Base-by-base conservation (phyloP, 768 basidiomycete species). In the Ramaria sp. region DNA sequence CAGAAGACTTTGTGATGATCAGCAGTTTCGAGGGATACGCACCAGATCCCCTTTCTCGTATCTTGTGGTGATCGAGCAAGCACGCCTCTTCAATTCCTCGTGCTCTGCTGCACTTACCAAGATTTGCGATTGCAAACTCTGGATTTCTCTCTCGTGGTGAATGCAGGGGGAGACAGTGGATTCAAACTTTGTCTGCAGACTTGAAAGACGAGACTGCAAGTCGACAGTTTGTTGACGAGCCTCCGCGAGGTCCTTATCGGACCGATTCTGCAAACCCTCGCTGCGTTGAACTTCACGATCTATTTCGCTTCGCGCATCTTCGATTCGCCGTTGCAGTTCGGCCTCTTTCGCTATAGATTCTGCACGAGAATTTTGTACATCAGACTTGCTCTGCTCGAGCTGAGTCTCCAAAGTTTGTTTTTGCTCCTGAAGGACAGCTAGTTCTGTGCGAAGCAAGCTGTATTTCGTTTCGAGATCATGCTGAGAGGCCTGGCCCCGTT, bases 391-490 rank as follows among this genome's bases (percentile, higher is more conserved):
- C 9, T 47, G 43, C 10, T 61, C 58, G 10, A 64, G 50, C 10
- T 57, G 60, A 8, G 52, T 47, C 41, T 69, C 59, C 16, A 74
- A 60, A 12, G 59, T 56, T 5, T 62, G 30, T 28, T 72, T 74
- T 50, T 73, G 71, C 52, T 74, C 73, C 15, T 70, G 63, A 4
- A 77, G 59, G 2, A 73, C 62, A 0, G 70, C 68, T 8, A 75
- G 62, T 47, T 77, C 73, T 34, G 61, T 58, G 36, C 70, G 66
- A 16, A 72, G 59, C 47, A 66, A 67, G 12, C 67, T 69, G 1
- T 61, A 66, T 13, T 64, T 61, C 6, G 66, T 60, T 3, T 55
- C 53, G 15, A 34, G 28, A 24, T 27, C 28, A 12, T 34, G 28
- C 22, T 32, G 25, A 36, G 45, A 16, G 15, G n/a, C 53, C 15